Evolutionary conservation across 2,329 filamentous ascomycete species (phyloP), one percentile per base, ranked within the genome.

Genomic region (Exophiala xenobiotica): DNA sequence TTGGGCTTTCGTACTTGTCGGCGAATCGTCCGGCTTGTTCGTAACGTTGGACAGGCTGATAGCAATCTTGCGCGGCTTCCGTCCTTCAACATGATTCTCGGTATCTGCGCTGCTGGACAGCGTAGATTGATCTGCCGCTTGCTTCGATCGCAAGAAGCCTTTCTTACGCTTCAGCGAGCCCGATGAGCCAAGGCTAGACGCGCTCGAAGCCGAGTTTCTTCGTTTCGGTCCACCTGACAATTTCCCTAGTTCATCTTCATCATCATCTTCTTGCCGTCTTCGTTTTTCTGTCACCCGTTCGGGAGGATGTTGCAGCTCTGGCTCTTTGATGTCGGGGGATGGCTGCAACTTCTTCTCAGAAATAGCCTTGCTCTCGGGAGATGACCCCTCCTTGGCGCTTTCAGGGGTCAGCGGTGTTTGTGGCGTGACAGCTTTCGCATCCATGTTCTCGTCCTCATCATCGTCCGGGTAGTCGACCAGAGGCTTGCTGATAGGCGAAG

Each of bases 381-480:
- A 54, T 46, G 51, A 58, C 14, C 59, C 61, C 14, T 62, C 56
- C 24, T 56, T 55, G 11, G 37, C 51, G 16, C 56, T 49, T 52
- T 72, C 70, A 5, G 65, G 57, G 48, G 59, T 61, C 16, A 54
- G 41, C 5, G 59, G 39, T 41, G 54, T 59, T 38, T 59, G 53
- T 16, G 52, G 57, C 46, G 58, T 56, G 3, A 41, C 26, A 5
- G 47, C 23, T 24, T 71, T 73, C 26, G 80, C 73, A 63, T 85
- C 84, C 68, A 86, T 83, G 9, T 78, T 75, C 48, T 80, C 82
- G 16, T 60, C 58, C 11, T 93, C 89, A 53, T 96, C 92, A 61
- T 96, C 91, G 29, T 95, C 95, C 0, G 86, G 83, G 66, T 99
- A 99, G 67, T 96, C 89, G 26, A 99, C 93, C 18, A 97, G 74